Conservation (phyloP, 768 basidiomycete genomes). For the Jaapia argillacea region DNA sequence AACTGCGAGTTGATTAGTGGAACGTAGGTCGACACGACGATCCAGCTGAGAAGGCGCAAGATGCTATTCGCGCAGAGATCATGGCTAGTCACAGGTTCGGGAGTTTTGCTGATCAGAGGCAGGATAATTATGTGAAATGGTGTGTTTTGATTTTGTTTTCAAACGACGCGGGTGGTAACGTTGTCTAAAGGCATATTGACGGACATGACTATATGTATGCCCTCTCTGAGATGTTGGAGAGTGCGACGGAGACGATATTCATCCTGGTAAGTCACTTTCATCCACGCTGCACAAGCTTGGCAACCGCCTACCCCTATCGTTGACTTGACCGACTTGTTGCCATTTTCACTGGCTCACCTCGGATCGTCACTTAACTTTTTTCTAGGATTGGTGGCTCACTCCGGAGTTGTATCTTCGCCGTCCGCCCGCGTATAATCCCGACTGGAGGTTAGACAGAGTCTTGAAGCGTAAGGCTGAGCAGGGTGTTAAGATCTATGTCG, state of each 20-base stretch:
- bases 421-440: slow-evolving; percentile 73
- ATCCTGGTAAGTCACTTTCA: slow-evolving; percentile 50
- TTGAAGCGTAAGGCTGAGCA: slow-evolving; percentile 83
- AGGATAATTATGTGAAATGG: slow-evolving; percentile 78
- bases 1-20: background rate
- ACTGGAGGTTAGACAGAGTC: slow-evolving; percentile 84
- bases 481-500: slow-evolving; percentile 85
- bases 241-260: slow-evolving; percentile 75
- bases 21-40: slow-evolving; percentile 58
- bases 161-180: too few species aligned
- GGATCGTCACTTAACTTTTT: background rate
- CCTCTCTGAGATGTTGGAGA: slow-evolving; percentile 80
- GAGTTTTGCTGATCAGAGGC: slow-evolving; percentile 71
- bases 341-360: slow-evolving; percentile 1
- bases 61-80: slow-evolving; percentile 67
- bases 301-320: background rate
- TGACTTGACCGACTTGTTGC: too few species aligned
- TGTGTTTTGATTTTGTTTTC: too few species aligned
- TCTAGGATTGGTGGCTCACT: slow-evolving; percentile 86
- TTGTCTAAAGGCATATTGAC: slow-evolving; percentile 77
- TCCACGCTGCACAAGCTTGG: too few species aligned
- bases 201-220: slow-evolving; percentile 98
- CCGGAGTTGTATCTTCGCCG: slow-evolving; percentile 93
- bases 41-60: slow-evolving; percentile 59
- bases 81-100: slow-evolving; percentile 72